Evolutionary conservation across 2,329 filamentous ascomycete genomes (phyloP).

Genomic region (Aspergillus quadrilineatus): DNA sequence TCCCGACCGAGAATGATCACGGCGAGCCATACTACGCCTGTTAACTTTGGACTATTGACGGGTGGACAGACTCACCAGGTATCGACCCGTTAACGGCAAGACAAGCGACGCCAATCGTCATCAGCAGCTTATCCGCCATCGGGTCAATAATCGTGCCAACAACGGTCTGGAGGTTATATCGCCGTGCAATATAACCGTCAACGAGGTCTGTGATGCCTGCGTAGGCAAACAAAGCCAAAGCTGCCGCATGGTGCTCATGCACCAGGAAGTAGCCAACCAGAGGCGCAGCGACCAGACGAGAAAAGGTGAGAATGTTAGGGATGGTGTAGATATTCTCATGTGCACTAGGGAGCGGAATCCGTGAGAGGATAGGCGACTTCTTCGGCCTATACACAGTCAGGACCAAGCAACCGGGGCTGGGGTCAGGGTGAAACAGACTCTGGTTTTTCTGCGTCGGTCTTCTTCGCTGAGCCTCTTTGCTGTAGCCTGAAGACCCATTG

Average conservation of each 20-base stretch:
- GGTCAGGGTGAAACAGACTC: slow-evolving; percentile 17
- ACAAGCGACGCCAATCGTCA: slow-evolving; percentile 88
- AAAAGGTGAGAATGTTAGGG: slow-evolving; percentile 90
- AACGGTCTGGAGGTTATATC: slow-evolving; percentile 85
- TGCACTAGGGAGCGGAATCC: slow-evolving; percentile 29
- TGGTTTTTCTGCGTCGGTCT: slow-evolving; percentile 19
- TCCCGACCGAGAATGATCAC: slow-evolving; percentile 89
- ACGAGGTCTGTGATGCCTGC: slow-evolving; percentile 88
- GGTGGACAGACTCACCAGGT: slow-evolving; percentile 58
- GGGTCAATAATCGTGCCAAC: slow-evolving; percentile 93
- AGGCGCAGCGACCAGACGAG: slow-evolving; percentile 78
- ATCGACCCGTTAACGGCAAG: slow-evolving; percentile 79
- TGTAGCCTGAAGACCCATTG: slow-evolving; percentile 15
- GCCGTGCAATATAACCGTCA: slow-evolving; percentile 89
- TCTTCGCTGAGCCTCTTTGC: slow-evolving; percentile 27
- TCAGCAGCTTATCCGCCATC: slow-evolving; percentile 93
- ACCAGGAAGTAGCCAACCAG: slow-evolving; percentile 85
- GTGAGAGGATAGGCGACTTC: slow-evolving; percentile 34
- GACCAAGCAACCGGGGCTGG: not conserved
- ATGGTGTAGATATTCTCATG: slow-evolving; percentile 96
- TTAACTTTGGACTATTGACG: not conserved
- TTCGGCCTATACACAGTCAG: slow-evolving; percentile 24
- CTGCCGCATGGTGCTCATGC: slow-evolving; percentile 74
- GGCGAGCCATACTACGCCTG: slow-evolving; percentile 71
- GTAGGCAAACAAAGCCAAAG: slow-evolving; percentile 84